Evolutionary conservation across 176 grass and related monocot species (phyloP).

Genomic region (Phoenix roebelenii): DNA sequence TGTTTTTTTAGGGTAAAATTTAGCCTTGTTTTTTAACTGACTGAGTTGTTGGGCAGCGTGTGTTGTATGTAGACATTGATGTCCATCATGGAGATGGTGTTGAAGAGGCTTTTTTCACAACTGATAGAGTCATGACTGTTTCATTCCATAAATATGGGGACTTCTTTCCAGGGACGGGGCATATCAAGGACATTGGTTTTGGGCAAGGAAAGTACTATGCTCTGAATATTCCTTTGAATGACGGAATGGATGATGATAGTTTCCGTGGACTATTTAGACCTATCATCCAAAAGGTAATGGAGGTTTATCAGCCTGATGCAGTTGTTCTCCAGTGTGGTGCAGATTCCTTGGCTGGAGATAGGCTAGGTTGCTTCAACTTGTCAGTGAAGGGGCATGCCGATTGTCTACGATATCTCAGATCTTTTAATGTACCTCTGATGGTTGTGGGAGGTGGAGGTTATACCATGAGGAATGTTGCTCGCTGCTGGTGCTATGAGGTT

Average conservation of each 20-base stretch:
- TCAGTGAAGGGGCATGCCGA: conserved; percentile 83
- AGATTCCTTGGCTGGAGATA: conserved; percentile 83
- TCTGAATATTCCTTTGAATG: conserved; percentile 74
- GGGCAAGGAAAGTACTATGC: conserved; percentile 75
- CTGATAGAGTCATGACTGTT: conserved; percentile 82
- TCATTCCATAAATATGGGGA: conserved; percentile 95
- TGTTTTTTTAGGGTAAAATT: conserved; percentile 3
- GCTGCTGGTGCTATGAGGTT: conserved; percentile 96
- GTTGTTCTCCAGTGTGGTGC: conserved; percentile 90
- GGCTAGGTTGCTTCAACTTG: conserved; percentile 89
- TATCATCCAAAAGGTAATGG: conserved; percentile 72
- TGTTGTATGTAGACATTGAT: conserved; percentile 94
- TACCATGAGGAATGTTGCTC: conserved; percentile 88
- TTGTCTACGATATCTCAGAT: conserved; percentile 77
- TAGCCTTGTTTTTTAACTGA: background rate
- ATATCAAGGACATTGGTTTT: conserved; percentile 56
- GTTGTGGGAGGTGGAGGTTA: conserved; percentile 88
- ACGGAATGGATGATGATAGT: conserved; percentile 78
- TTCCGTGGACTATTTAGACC: conserved; percentile 62
- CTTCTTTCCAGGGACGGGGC: conserved; percentile 86
- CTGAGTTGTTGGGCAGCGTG: conserved; percentile 36
- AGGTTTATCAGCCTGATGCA: conserved; percentile 76
- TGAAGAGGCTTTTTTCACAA: conserved; percentile 92
- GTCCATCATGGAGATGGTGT: conserved; percentile 96
- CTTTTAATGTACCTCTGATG: conserved; percentile 86